Conservation (phyloP, 495 filamentous ascomycete genomes). For the Glutinoglossum americanum region DNA sequence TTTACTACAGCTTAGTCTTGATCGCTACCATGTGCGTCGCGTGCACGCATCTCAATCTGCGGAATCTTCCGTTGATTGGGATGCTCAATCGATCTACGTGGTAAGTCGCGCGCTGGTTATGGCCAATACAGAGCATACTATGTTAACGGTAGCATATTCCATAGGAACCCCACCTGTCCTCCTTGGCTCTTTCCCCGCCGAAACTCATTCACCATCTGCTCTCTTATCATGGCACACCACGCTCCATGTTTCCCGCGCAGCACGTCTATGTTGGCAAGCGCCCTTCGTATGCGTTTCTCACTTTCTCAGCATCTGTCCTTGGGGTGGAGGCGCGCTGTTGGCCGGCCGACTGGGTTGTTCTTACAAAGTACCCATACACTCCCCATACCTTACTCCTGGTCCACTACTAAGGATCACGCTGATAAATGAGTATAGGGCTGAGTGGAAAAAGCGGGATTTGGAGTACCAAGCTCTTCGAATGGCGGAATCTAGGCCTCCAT, state of each 20-base stretch:
- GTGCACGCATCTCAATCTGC: neutral
- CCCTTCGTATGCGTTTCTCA: constrained; percentile 18
- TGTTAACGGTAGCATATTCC: neutral
- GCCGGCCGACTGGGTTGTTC: constrained; percentile 19
- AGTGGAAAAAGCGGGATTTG: constrained; percentile 11
- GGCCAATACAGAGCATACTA: neutral
- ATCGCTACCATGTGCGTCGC: constrained; percentile 15
- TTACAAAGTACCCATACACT: constrained; percentile 13
- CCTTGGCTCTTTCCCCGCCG: neutral
- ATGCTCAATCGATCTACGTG: constrained; percentile 3
- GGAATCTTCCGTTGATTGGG: constrained; percentile 3
- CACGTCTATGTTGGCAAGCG: constrained; percentile 6
- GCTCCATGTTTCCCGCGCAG: constrained; percentile 1
- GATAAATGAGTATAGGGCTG: constrained; percentile 2
- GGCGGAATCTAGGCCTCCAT: neutral
- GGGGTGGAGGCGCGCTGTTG: constrained; percentile 10
- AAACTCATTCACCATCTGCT: constrained; percentile 4
- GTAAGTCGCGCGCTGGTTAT: neutral
- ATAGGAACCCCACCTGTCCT: constrained; percentile 5
- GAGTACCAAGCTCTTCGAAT: neutral
- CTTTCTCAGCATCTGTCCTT: constrained; percentile 13
- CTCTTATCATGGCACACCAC: neutral
- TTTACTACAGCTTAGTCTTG: constrained; percentile 8
- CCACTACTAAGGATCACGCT: neutral
- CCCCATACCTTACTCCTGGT: neutral